Conservation (phyloP, 495 filamentous ascomycete species). For the Trichocladium antarcticum region DNA sequence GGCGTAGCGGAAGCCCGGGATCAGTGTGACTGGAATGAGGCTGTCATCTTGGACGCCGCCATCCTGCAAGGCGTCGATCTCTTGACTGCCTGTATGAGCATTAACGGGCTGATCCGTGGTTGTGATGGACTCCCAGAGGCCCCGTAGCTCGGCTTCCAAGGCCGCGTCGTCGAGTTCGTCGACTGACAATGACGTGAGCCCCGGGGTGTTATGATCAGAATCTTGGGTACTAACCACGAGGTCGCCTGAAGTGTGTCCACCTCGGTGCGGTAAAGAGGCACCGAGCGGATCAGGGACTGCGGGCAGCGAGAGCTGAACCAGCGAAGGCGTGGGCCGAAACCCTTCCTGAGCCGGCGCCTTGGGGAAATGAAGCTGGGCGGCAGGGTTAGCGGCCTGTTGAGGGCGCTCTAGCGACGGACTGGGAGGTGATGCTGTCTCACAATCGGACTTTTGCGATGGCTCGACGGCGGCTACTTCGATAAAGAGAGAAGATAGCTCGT, state of each 20-base stretch:
- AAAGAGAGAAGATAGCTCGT: slow-evolving; percentile 18
- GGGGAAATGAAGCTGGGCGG: slow-evolving; percentile 5
- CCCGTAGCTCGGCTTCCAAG: slow-evolving; percentile 7
- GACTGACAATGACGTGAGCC: not conserved
- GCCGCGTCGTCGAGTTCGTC: slow-evolving; percentile 4
- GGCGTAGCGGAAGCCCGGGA: slow-evolving; percentile 16
- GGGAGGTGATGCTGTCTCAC: slow-evolving; percentile 10
- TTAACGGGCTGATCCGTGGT: slow-evolving; percentile 13
- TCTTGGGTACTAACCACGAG: slow-evolving; percentile 23
- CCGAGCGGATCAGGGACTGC: slow-evolving; percentile 21
- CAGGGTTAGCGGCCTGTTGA: slow-evolving; percentile 9
- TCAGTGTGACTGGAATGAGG: not conserved
- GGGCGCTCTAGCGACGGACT: not conserved
- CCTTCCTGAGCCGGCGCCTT: not conserved
- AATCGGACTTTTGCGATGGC: not conserved
- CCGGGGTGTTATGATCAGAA: slow-evolving; percentile 4
- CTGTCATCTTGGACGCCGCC: not conserved
- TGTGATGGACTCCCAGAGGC: slow-evolving; percentile 4
- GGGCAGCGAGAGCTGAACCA: slow-evolving; percentile 11
- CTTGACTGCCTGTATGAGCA: slow-evolving; percentile 10
- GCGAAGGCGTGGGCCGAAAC: not conserved
- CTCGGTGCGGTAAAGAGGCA: slow-evolving; percentile 15
- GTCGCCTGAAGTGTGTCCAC: slow-evolving; percentile 25
- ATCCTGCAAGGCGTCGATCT: not conserved
- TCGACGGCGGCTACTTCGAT: slow-evolving; percentile 9